Conservation (phyloP, 495 filamentous ascomycete species). For the Neurospora tetrasperma region DNA sequence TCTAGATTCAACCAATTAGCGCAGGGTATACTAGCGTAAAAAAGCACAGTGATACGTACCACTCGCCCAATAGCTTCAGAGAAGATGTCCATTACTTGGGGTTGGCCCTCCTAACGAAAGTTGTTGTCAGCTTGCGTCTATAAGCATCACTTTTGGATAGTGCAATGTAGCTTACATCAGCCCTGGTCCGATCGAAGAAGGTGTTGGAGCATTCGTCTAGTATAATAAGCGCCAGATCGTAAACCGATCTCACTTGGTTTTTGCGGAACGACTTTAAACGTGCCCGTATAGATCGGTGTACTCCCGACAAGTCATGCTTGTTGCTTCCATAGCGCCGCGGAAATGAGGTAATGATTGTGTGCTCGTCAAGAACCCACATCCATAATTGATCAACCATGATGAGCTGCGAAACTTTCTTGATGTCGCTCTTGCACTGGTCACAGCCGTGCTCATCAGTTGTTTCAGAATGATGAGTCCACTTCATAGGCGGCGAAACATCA, state of each 20-base stretch:
- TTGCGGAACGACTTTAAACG: constrained; percentile 24
- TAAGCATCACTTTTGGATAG: not conserved
- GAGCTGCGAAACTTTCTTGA: constrained; percentile 44
- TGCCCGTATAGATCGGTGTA: constrained; percentile 47
- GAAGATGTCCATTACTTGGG: constrained; percentile 61
- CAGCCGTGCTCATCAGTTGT: constrained; percentile 10
- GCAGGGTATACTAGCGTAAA: not conserved
- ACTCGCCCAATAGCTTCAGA: constrained; percentile 37
- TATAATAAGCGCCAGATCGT: constrained; percentile 56
- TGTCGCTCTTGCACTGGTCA: constrained; percentile 22
- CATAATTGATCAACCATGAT: constrained; percentile 72
- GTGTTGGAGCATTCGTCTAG: constrained; percentile 53
- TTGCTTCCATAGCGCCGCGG: constrained; percentile 57
- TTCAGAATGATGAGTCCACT: constrained; percentile 12
- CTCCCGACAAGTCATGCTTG: constrained; percentile 54
- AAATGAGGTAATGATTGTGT: constrained; percentile 59
- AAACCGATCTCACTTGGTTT: constrained; percentile 54
- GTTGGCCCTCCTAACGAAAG: constrained; percentile 38
- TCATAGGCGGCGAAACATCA: not conserved
- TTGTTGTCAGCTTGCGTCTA: not conserved
- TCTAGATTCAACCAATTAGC: constrained; percentile 28
- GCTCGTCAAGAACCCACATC: constrained; percentile 59
- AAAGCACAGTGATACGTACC: constrained; percentile 11
- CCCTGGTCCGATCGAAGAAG: constrained; percentile 51
- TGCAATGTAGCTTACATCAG: constrained; percentile 16